Evolutionary conservation across 345 rosid genomes (phyloP), one percentile per base, ranked within the genome.

Genomic region (Hypericum perforatum): DNA sequence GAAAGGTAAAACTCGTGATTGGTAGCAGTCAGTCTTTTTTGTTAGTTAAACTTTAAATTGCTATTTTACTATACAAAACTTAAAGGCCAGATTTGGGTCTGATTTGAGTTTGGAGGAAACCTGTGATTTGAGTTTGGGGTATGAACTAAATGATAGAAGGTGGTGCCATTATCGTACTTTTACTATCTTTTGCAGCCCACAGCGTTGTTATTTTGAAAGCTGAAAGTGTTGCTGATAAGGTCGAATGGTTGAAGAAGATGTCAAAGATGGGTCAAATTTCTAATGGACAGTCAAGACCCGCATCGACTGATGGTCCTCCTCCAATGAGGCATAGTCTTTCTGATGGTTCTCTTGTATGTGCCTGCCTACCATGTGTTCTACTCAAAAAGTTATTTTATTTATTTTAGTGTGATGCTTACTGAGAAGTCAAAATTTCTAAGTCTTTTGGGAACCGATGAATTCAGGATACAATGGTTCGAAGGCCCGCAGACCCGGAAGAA

Each of bases 341-440:
- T 53, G 99, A 94, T 43, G 95, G 99, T 76, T 94, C 99, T 22
- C 87, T 94, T 63, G 99, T 94, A 65, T 78, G 99, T 84, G 36
- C 57, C 51, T 11, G 14, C 39, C 15, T 39, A 51, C 41, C 42
- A 32, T 1, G 0, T 57, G 40, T 7, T 41, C 45, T 39, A 14
- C 40, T 56, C 8, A 55, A 5, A n/a, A n/a, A n/a, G n/a, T n/a
- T n/a, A n/a, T n/a, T n/a, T n/a, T n/a, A n/a, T n/a, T n/a, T n/a
- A n/a, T n/a, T n/a, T 22, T 22, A 22, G 32, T 22, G 1, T 22
- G 32, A 22, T 22, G 32, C 32, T n/a, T 22, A 22, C 32, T n/a
- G n/a, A 22, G 32, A 22, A 9, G 9, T 16, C 37, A 11, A 53
- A 38, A 48, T 10, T 16, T n/a, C n/a, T 14, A 22, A 9, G 13